A percentile compares a stretch with the other conserved stretches of the same genome.
phyloP scores from a whole-genome alignment of 176 grass and related monocot species.

The Lolium perenne region DNA sequence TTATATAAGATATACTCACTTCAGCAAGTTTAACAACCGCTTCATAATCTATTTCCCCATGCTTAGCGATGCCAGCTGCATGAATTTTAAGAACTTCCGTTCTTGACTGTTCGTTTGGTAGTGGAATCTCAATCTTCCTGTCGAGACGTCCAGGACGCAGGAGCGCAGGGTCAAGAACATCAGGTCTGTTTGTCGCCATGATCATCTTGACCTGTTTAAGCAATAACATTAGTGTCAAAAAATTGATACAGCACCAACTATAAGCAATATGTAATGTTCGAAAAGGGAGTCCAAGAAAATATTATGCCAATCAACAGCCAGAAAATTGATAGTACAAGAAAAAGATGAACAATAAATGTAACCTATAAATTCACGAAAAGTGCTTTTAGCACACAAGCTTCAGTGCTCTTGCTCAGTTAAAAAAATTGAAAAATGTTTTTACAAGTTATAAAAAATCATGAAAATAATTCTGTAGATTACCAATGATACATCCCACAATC shows the following conservation, averaged over 20 bases:
- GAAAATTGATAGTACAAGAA: conserved; percentile 7
- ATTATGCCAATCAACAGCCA: neutral
- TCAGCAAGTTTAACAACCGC: conserved; percentile 97
- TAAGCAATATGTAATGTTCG: neutral
- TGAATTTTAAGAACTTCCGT: conserved; percentile 99
- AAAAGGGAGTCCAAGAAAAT: neutral
- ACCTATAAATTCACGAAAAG: conserved; percentile 31
- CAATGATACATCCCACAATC: too few species aligned
- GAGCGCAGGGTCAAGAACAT: conserved; percentile 94
- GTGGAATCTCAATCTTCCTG: conserved; percentile 96
- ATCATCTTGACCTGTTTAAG: conserved; percentile 95
- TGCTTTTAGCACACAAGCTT: too few species aligned
- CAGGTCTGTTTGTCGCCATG: conserved; percentile 97
- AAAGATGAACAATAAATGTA: neutral
- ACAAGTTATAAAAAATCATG: too few species aligned
- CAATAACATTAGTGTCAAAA: conserved; percentile 1
- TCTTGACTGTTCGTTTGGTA: conserved; percentile 93
- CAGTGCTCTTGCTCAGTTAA: too few species aligned
- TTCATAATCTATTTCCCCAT: conserved; percentile 99
- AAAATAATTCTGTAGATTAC: too few species aligned
- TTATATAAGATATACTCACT: conserved; percentile 48
- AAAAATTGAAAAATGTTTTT: too few species aligned
- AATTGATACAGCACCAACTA: conserved; percentile 1
- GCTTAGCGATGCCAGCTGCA: conserved; percentile 93
- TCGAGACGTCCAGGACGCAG: conserved; percentile 91